Evolutionary conservation across 495 filamentous ascomycete genomes (phyloP), one percentile per base, ranked within the genome.

Genomic region (Daldinia vernicosa): DNA sequence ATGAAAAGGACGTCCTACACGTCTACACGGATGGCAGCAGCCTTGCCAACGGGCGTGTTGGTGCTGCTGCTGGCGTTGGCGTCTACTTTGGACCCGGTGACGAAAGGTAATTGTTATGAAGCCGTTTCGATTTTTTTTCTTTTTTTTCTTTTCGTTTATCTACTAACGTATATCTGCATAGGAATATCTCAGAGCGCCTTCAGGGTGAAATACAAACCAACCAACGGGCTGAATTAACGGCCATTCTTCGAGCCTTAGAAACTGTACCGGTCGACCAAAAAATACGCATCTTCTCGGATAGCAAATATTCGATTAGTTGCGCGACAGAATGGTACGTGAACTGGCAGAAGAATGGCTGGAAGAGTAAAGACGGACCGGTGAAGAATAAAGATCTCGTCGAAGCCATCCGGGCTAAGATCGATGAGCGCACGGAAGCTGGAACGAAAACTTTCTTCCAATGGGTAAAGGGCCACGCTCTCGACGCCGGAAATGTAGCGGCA

Each of bases 1-100:
- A 77, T 4, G 82, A 85, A 15, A 79, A 81, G 17, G 85, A 86
- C 6, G 84, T 91, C 63, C 75, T 93, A 39, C 79, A 88, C 35
- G 92, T 98, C 56, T 97, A 93, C 79, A 98, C 95, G 1, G 95
- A 99, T 77, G 95, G 95, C 11, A 95, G 92, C 66, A 85, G 88
- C 68, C 83, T 90, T 26, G 85, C 88, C 51, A 98, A 99, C 80
- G 95, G 95, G 12, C 85, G 84, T 56, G 72, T 79, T 0, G 84
- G 88, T 6, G 92, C 95, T 30, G 81, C 84, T 5, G 95, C 92
- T 5, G 95, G 95, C 3, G 86, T 98, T 8, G 95, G 95, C 0
- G 94, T 98, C 32, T 98, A 84, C 63, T 97, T 97, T 79, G 93
- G 92, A 6, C 82, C 83, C n/a, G 80, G 79, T 1, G 92, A 97